Percentiles rank a stretch among this genome's conserved stretches.
Evolutionary conservation across 73 alveolate species (phyloP).

Genomic region (Tetrahymena elliotti): DNA sequence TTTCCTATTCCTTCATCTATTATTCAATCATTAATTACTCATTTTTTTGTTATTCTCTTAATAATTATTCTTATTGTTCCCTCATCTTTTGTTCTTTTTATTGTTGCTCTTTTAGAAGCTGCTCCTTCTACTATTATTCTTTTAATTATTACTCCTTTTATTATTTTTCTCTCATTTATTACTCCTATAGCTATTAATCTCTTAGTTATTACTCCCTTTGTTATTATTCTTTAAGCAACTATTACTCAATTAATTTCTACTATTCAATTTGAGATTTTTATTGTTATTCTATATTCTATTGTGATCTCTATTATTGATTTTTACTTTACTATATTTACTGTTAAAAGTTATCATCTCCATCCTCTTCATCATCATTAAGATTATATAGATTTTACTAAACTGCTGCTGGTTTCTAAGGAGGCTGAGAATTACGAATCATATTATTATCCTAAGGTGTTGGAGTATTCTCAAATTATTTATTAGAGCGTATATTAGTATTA

Average conservation of each 20-base stretch:
- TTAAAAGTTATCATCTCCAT: neutral
- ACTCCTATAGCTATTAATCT: neutral
- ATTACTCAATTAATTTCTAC: neutral
- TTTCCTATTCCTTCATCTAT: neutral
- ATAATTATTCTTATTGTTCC: neutral
- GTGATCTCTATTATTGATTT: neutral
- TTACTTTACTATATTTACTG: neutral
- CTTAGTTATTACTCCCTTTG: neutral
- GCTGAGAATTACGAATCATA: neutral
- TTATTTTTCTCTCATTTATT: neutral
- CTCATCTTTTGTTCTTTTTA: neutral
- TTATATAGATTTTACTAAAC: neutral
- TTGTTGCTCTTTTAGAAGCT: neutral
- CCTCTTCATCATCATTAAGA: neutral
- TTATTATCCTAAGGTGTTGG: neutral
- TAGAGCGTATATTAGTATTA: neutral
- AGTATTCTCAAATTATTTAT: neutral
- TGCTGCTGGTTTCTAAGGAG: neutral
- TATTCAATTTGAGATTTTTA: neutral
- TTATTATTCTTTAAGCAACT: neutral
- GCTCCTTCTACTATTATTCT: neutral
- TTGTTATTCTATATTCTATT: neutral
- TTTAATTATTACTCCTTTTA: neutral
- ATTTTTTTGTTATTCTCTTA: neutral
- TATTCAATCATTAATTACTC: neutral